phyloP scores from a whole-genome alignment of 805 yeast species.

The Cyberlindnera samutprakarnensis region DNA sequence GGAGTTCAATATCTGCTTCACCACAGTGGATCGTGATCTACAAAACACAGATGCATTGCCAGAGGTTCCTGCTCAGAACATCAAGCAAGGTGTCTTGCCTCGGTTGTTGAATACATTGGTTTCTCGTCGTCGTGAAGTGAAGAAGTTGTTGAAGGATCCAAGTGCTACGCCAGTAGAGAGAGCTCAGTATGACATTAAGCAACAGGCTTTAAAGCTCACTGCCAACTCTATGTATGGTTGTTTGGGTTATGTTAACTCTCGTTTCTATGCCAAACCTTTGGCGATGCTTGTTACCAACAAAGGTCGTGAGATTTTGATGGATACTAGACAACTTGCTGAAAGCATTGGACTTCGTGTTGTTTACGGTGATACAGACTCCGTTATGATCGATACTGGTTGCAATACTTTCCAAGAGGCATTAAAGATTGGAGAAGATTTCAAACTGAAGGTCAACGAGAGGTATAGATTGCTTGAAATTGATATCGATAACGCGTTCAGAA shows the following conservation, averaged over 20 bases:
- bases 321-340: constrained; percentile 90
- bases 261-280: constrained; percentile 92
- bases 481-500: constrained; percentile 86
- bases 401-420: constrained; percentile 64
- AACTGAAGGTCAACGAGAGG: constrained; percentile 77
- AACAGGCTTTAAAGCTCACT: constrained; percentile 90
- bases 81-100: constrained; percentile 78
- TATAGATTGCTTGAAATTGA: constrained; percentile 87
- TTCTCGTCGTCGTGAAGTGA: constrained; percentile 87
- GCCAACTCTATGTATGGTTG: constrained; percentile 99
- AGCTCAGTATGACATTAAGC: constrained; percentile 90
- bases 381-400: constrained; percentile 91
- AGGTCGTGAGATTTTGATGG: constrained; percentile 92
- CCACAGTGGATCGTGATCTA: constrained; percentile 73
- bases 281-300: constrained; percentile 93
- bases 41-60: constrained; percentile 60
- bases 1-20: constrained; percentile 94
- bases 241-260: constrained; percentile 82
- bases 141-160: constrained; percentile 73
- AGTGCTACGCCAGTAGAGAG: constrained; percentile 53
- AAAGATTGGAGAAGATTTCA: constrained; percentile 78
- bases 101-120: constrained; percentile 76
- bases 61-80: constrained; percentile 50
- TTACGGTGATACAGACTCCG: constrained; percentile 98
- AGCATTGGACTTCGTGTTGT: constrained; percentile 75